Evolutionary conservation across 129 eudicot species (phyloP), one percentile per base, ranked within the genome.

Genomic region (Ambrosia trifida): DNA sequence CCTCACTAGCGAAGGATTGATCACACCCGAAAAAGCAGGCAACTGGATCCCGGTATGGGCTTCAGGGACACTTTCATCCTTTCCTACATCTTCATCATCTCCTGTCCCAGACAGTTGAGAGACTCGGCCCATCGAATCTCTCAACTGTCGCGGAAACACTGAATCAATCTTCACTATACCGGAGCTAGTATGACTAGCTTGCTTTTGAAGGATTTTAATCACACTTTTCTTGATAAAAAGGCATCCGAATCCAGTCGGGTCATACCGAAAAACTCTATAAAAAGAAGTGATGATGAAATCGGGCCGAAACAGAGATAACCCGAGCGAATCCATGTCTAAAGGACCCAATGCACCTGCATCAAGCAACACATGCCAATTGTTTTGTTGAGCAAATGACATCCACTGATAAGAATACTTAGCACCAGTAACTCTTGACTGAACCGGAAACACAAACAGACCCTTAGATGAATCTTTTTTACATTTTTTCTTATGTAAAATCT

Each of bases 331-430:
- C 98, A 93, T 93, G 66, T 93, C 98, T 66, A 87, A 81, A 0
- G 96, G 96, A 74, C 98, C 96, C 83, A 93, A 77, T 33, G 98
- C 85, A 35, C 98, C 98, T 24, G 98, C 98, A 93, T 93, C 98
- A 56, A 93, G 91, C 86, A 89, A 85, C 4, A 93, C 96, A 69
- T 93, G 98, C 98, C 98, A 93, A 54, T 93, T 89, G 81, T 89
- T 93, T 78, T 93, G 95, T 78, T 93, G 92, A 19, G 98, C 98
- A 45, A 93, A 77, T 8, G 98, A 85, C 98, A 93, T 89, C 98
- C 98, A 93, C 54, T 89, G 98, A 19, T 93, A 89, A 3, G 98
- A 93, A 80, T 93, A 93, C 76, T 89, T 89, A 0, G 95, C 95
- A 38, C 96, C 98, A 3, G 95, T 93, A 35, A 93, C 98, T 57